Evolutionary conservation across 352 stramenopile species (phyloP).

Genomic region (Phytopythium oedochilum): DNA sequence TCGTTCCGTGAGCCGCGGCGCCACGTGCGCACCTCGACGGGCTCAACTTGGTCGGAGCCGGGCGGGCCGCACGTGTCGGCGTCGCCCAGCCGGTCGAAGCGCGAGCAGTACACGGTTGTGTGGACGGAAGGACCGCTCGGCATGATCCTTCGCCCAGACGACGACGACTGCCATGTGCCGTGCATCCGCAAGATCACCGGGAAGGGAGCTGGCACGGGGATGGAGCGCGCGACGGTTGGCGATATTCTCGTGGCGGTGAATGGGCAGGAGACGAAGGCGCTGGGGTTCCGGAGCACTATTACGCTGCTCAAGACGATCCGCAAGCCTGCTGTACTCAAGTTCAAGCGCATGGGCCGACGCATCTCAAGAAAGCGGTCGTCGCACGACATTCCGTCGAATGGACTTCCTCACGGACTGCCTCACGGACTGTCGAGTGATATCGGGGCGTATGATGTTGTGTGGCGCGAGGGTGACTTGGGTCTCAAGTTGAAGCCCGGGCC

Average conservation of each 20-base stretch:
- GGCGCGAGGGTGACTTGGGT: conserved; percentile 78
- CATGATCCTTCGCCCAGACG: conserved; percentile 84
- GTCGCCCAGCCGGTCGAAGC: conserved; percentile 29
- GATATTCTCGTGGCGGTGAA: conserved; percentile 84
- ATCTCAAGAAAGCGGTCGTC: conserved; percentile 55
- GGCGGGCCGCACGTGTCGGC: conserved; percentile 7
- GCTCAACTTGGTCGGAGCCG: conserved; percentile 38
- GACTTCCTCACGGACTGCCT: conserved; percentile 22
- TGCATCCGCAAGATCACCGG: conserved; percentile 87
- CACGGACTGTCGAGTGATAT: conserved; percentile 26
- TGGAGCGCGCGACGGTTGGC: conserved; percentile 73
- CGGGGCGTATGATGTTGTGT: conserved; percentile 84
- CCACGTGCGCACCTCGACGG: conserved; percentile 31
- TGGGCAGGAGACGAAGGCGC: conserved; percentile 77
- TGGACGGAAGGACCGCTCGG: conserved; percentile 81
- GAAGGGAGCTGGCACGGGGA: conserved; percentile 79
- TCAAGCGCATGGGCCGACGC: conserved; percentile 81
- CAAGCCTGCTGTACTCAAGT: conserved; percentile 85
- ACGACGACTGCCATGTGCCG: conserved; percentile 83
- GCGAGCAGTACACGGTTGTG: conserved; percentile 83
- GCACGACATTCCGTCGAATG: conserved; percentile 25
- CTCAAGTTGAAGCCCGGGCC: conserved; percentile 83
- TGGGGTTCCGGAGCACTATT: conserved; percentile 83
- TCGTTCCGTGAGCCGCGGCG: conserved; percentile 25
- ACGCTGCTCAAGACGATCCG: conserved; percentile 82